Evolutionary conservation across 2,329 filamentous ascomycete genomes (phyloP).

Genomic region (Epicoccum nigrum): DNA sequence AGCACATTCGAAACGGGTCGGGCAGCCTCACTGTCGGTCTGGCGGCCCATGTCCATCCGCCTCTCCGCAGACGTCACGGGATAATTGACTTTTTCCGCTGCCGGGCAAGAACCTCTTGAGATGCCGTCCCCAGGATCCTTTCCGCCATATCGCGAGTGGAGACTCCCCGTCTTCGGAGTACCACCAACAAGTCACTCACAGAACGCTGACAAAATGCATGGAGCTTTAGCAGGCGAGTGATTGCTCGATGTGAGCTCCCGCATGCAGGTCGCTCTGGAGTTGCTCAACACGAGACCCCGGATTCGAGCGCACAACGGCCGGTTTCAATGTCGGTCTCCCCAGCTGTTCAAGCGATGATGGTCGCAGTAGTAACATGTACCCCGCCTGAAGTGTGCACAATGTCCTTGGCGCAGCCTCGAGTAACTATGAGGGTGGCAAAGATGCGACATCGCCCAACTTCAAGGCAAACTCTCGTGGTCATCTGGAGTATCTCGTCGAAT

Average conservation of each 20-base stretch:
- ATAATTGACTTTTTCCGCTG: slow-evolving; percentile 36
- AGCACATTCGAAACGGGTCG: slow-evolving; percentile 6
- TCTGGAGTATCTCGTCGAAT: slow-evolving; percentile 41
- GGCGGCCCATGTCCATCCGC: slow-evolving; percentile 12
- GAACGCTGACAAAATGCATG: slow-evolving; percentile 17
- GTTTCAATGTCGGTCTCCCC: slow-evolving; percentile 22
- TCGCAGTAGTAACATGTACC: slow-evolving; percentile 27
- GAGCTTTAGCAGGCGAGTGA: slow-evolving; percentile 19
- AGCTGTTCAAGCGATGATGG: slow-evolving; percentile 23
- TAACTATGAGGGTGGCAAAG: slow-evolving; percentile 13
- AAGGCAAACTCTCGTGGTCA: slow-evolving; percentile 44
- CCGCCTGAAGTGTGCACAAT: slow-evolving; percentile 23
- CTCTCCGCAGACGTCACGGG: slow-evolving; percentile 35
- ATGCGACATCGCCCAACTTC: slow-evolving; percentile 40
- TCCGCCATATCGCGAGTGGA: slow-evolving; percentile 25
- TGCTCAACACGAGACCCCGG: slow-evolving; percentile 29
- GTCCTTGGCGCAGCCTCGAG: slow-evolving; percentile 22
- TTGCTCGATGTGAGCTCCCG: slow-evolving; percentile 38
- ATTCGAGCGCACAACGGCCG: slow-evolving; percentile 16
- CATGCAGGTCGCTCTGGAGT: slow-evolving; percentile 25
- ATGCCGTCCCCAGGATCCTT: slow-evolving; percentile 34
- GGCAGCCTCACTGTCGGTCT: slow-evolving; percentile 12
- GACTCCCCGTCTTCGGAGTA: slow-evolving; percentile 18
- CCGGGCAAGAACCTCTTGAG: slow-evolving; percentile 31
- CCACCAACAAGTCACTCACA: slow-evolving; percentile 7